Conservation (phyloP, 495 filamentous ascomycete genomes). For the Aspergillus avenaceus region DNA sequence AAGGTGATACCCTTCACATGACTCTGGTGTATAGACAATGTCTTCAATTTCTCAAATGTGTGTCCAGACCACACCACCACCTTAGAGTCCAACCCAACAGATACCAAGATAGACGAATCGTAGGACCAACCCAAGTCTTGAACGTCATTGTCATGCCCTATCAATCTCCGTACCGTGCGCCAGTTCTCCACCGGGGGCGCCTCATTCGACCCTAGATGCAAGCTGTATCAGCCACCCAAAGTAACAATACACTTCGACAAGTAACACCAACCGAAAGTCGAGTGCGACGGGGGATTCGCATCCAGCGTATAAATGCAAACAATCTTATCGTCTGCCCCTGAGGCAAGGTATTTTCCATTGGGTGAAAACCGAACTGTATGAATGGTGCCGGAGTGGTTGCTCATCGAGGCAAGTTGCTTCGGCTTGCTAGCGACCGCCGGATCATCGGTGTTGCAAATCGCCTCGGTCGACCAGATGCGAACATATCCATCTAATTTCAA, state of each 20-base stretch:
- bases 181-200: constrained; percentile 92
- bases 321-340: constrained; percentile 96
- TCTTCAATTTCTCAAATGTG: constrained; percentile 97
- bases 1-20: constrained; percentile 99
- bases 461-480: constrained; percentile 94
- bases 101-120: constrained; percentile 92
- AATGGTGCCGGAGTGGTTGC: constrained; percentile 96
- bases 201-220: constrained; percentile 71
- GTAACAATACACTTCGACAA: neutral
- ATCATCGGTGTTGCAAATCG: constrained; percentile 75
- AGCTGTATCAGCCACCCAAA: constrained; percentile 4
- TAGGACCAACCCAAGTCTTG: constrained; percentile 97
- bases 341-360: constrained; percentile 89
- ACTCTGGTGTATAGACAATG: constrained; percentile 82
- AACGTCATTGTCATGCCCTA: constrained; percentile 97
- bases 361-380: constrained; percentile 94
- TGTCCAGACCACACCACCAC: constrained; percentile 96
- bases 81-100: constrained; percentile 95
- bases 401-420: constrained; percentile 93
- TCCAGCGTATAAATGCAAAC: constrained; percentile 95
- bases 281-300: constrained; percentile 67
- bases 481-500: constrained; percentile 77
- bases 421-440: constrained; percentile 65
- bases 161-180: constrained; percentile 86
- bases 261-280: constrained; percentile 64